Percentiles rank a stretch among this genome's conserved stretches.
These are phyloP conservation scores for Nakazawaea wyomingensis DNA, from an alignment of 805 yeast genomes.

Conservation along the genomic window DNA sequence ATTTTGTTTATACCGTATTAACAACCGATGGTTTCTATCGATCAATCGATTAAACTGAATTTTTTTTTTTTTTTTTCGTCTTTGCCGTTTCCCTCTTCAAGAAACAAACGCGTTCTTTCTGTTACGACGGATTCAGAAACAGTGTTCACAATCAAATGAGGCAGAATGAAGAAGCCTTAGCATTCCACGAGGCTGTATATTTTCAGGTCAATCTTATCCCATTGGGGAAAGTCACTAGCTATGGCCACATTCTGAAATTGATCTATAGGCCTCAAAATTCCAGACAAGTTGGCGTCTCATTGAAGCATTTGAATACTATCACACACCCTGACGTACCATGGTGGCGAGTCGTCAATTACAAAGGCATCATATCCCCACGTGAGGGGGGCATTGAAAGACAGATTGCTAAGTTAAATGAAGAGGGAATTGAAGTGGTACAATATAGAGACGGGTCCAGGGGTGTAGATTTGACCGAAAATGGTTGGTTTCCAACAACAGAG, in stretches of 20 bases:
- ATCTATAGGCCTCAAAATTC: constrained; percentile 60
- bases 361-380: constrained; percentile 57
- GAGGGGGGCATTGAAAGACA: constrained; percentile 43
- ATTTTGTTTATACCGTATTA: not conserved
- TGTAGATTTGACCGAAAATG: constrained; percentile 42
- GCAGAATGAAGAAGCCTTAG: constrained; percentile 38
- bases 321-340: constrained; percentile 51
- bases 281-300: constrained; percentile 68
- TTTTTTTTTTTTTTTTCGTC: not conserved
- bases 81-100: not conserved
- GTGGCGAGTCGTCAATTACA: constrained; percentile 73
- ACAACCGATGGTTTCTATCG: no score
- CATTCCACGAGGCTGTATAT: constrained; percentile 60
- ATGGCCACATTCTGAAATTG: constrained; percentile 68
- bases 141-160: no score
- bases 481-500: constrained; percentile 65
- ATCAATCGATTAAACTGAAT: no score
- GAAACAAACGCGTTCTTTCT: constrained; percentile 1
- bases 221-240: constrained; percentile 58
- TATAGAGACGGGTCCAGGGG: constrained; percentile 24
- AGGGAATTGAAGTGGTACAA: constrained; percentile 39
- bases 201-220: constrained; percentile 51
- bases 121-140: no score
- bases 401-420: constrained; percentile 36
- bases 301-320: constrained; percentile 43